A percentile compares a stretch with the other conserved stretches of the same genome.
These are phyloP conservation scores for Sutorius eximius DNA, from an alignment of 1,284 basidiomycete species.

Conservation along the genomic window DNA sequence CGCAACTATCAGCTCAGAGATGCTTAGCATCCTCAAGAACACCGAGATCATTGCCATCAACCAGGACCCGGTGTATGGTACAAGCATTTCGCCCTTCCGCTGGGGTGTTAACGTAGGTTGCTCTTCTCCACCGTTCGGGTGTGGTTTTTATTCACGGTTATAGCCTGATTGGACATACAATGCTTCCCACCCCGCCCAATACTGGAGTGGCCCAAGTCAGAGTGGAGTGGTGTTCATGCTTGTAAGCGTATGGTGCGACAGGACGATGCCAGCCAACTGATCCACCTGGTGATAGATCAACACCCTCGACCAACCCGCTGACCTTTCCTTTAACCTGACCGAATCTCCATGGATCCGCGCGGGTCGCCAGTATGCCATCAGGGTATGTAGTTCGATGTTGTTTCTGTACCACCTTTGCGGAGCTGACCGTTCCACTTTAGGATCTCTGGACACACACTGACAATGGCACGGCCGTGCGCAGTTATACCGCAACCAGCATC, in stretches of 20 bases:
- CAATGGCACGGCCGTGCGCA: constrained; percentile 65
- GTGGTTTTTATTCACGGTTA: background rate
- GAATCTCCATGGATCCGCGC: constrained; percentile 72
- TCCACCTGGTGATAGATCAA: constrained; percentile 41
- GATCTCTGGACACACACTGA: constrained; percentile 68
- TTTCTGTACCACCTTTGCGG: background rate
- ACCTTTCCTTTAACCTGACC: constrained; percentile 61
- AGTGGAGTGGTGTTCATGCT: constrained; percentile 59
- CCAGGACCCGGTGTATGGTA: constrained; percentile 62
- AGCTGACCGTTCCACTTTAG: constrained; percentile 33
- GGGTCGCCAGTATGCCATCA: constrained; percentile 59
- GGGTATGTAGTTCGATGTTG: constrained; percentile 37
- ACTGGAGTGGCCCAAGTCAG: constrained; percentile 56
- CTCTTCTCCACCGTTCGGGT: background rate
- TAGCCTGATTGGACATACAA: constrained; percentile 56
- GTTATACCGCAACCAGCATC: constrained; percentile 54
- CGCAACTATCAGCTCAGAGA: constrained; percentile 45
- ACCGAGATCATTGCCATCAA: constrained; percentile 66
- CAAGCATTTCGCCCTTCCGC: constrained; percentile 60
- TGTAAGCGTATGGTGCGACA: constrained; percentile 31
- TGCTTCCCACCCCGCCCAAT: constrained; percentile 51
- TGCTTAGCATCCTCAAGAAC: constrained; percentile 59
- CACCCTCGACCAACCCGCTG: constrained; percentile 49
- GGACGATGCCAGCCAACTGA: background rate
- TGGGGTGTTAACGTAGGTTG: constrained; percentile 58